phyloP scores from a whole-genome alignment of 345 rosid genomes.

The Aquilaria malaccensis region DNA sequence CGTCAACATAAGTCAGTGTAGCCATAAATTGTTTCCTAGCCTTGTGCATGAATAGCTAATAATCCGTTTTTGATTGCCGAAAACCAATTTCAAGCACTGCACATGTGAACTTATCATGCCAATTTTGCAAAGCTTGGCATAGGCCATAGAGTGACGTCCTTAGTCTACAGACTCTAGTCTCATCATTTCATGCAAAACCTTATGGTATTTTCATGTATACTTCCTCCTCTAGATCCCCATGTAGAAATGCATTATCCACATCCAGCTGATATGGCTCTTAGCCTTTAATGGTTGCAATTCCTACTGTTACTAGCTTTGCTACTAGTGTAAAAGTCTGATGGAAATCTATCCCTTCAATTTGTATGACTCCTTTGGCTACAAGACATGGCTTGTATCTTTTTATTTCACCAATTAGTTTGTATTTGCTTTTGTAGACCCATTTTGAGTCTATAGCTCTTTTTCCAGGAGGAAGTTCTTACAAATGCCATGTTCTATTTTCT shows the following conservation, averaged over 20 bases:
- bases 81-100: neutral
- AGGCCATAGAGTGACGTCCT: neutral
- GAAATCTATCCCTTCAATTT: neutral
- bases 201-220: too few species aligned
- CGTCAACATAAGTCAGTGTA: neutral
- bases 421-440: neutral
- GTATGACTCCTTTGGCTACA: neutral
- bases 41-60: neutral
- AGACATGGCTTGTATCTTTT: neutral
- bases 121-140: neutral
- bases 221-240: neutral
- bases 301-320: neutral
- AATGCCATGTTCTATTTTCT: too few species aligned
- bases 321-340: neutral
- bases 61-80: neutral
- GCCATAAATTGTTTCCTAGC: neutral
- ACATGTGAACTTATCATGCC: neutral
- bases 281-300: neutral
- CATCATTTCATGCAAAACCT: too few species aligned
- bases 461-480: too few species aligned
- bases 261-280: neutral
- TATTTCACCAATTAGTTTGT: neutral
- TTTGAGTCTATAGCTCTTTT: neutral
- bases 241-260: neutral
- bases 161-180: too few species aligned